phyloP scores from a whole-genome alignment of 129 eudicot species.

The Ambrosia artemisiifolia region DNA sequence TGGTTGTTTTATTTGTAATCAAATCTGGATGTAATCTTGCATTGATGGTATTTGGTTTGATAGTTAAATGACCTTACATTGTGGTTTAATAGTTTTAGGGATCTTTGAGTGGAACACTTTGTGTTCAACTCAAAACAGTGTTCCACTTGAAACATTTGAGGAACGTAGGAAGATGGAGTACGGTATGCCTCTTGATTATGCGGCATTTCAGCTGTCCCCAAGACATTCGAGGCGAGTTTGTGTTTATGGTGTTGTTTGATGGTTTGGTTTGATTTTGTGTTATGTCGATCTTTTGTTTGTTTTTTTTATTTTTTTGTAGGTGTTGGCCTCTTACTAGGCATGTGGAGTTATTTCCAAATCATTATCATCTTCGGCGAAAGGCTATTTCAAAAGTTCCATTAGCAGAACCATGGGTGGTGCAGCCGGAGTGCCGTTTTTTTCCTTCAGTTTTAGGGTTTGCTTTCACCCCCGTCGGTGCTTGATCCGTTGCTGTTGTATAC shows the following conservation, averaged over 20 bases:
- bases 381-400: too few species aligned
- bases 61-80: neutral
- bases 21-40: too few species aligned
- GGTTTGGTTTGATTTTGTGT: neutral
- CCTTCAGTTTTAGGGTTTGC: too few species aligned
- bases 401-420: too few species aligned
- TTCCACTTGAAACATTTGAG: too few species aligned
- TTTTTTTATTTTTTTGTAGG: constrained; percentile 40
- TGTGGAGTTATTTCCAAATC: too few species aligned
- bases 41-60: too few species aligned
- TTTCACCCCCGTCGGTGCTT: too few species aligned
- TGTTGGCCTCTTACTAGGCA: constrained; percentile 21
- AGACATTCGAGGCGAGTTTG: constrained; percentile 64
- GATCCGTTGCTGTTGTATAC: too few species aligned
- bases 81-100: constrained; percentile 7
- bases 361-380: too few species aligned
- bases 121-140: neutral
- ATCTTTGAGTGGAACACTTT: constrained; percentile 23
- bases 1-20: too few species aligned
- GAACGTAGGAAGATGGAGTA: constrained; percentile 50
- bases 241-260: neutral
- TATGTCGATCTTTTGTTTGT: neutral
- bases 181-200: constrained; percentile 76
- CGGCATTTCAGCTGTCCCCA: constrained; percentile 88
- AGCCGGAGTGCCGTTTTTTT: too few species aligned